Evolutionary conservation across 176 grass and related monocot species (phyloP).

Genomic region (Guadua angustifolia): DNA sequence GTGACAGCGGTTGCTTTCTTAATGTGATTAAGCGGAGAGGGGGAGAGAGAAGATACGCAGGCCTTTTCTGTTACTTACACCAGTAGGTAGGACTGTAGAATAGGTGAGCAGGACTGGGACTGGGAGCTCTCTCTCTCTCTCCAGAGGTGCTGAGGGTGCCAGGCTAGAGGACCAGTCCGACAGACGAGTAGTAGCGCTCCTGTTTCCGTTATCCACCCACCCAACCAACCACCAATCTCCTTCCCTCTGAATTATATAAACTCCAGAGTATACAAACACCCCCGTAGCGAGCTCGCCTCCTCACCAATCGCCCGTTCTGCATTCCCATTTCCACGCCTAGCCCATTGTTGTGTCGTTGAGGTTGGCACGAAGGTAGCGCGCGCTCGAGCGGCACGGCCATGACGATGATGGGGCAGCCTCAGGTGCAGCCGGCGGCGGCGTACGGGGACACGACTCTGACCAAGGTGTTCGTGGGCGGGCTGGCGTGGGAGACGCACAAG

Average conservation of each 20-base stretch:
- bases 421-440: slow-evolving; percentile 17
- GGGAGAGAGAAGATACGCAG: too few species aligned
- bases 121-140: too few species aligned
- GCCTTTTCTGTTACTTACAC: too few species aligned
- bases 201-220: slow-evolving; percentile 53
- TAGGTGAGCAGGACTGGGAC: too few species aligned
- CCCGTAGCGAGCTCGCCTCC: not conserved
- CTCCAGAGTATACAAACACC: slow-evolving; percentile 46
- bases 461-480: slow-evolving; percentile 98
- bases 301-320: slow-evolving; percentile 21
- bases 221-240: slow-evolving; percentile 7
- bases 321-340: not conserved
- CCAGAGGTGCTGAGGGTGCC: too few species aligned
- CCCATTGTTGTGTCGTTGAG: slow-evolving; percentile 25
- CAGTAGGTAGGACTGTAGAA: too few species aligned
- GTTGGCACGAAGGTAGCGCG: not conserved
- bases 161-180: too few species aligned
- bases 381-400: not conserved
- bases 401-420: slow-evolving; percentile 18
- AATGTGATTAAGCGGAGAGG: too few species aligned
- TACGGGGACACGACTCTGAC: slow-evolving; percentile 94
- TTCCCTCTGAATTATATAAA: slow-evolving; percentile 28
- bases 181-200: slow-evolving; percentile 4
- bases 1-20: too few species aligned
- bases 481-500: slow-evolving; percentile 98